These are phyloP conservation scores for Talaromyces sp. DNA, from an alignment of 2,329 filamentous ascomycete genomes.

Conservation along the genomic window DNA sequence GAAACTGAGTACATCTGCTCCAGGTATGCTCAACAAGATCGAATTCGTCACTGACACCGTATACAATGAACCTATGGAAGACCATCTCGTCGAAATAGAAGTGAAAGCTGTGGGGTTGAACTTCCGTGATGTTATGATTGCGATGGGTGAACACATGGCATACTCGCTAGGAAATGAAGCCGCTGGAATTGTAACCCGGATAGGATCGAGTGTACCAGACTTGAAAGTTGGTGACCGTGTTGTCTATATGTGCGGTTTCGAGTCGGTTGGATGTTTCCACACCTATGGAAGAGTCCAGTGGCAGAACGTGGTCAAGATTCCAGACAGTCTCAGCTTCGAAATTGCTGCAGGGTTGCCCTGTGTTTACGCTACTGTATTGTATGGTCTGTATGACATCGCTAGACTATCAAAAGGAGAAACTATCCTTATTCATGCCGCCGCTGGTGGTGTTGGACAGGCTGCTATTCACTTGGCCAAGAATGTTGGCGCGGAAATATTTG, in stretches of 20 bases:
- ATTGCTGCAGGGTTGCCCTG: constrained; percentile 24
- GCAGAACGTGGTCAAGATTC: constrained; percentile 20
- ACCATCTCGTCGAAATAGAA: constrained; percentile 28
- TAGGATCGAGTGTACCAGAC: constrained; percentile 16
- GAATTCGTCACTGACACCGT: constrained; percentile 22
- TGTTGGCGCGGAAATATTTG: constrained; percentile 26
- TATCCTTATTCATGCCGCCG: constrained; percentile 27
- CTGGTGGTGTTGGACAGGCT: constrained; percentile 27
- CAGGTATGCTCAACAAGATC: constrained; percentile 22
- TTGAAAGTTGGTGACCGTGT: constrained; percentile 21
- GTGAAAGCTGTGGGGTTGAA: constrained; percentile 30
- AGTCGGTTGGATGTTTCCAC: constrained; percentile 20
- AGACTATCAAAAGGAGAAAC: constrained; percentile 20
- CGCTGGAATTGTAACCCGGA: constrained; percentile 25
- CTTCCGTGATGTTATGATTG: constrained; percentile 28
- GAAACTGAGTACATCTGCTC: constrained; percentile 21
- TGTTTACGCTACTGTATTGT: constrained; percentile 22
- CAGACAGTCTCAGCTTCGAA: constrained; percentile 21
- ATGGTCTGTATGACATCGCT: constrained; percentile 23
- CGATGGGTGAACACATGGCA: constrained; percentile 24
- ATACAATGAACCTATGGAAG: constrained; percentile 21
- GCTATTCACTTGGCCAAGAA: constrained; percentile 23
- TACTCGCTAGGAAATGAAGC: constrained; percentile 27
- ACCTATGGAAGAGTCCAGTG: constrained; percentile 19
- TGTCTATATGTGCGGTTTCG: constrained; percentile 19